These are phyloP conservation scores for Pisolithus albus DNA, from an alignment of 768 basidiomycete genomes.

Conservation along the genomic window DNA sequence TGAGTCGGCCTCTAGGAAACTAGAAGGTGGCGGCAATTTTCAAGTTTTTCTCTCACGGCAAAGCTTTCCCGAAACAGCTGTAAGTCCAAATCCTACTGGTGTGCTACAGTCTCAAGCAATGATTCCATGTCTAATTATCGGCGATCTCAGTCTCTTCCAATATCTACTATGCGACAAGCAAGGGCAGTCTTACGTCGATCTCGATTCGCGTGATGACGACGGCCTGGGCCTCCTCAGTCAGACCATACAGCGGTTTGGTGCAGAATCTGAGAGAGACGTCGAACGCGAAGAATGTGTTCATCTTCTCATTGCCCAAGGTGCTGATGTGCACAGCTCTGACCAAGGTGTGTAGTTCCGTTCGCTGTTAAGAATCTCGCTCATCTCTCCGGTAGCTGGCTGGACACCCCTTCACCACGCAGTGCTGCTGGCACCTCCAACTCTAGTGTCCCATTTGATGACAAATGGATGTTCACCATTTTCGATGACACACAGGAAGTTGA, in stretches of 20 bases:
- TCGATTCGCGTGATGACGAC: constrained; percentile 74
- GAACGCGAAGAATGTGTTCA: constrained; percentile 90
- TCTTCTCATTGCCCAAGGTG: constrained; percentile 71
- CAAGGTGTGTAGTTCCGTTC: constrained; percentile 41
- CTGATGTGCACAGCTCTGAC: constrained; percentile 54
- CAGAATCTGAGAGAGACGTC: constrained; percentile 74
- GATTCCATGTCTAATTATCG: too few relatives aligned
- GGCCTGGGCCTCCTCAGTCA: constrained; percentile 74
- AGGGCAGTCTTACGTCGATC: constrained; percentile 60
- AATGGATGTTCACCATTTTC: constrained; percentile 83
- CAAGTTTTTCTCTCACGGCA: too few relatives aligned
- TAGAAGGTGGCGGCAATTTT: too few relatives aligned
- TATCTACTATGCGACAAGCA: constrained; percentile 65
- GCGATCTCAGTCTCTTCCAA: constrained; percentile 64
- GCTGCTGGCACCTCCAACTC: constrained; percentile 79
- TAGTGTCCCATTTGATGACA: constrained; percentile 88
- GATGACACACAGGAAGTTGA: constrained; percentile 70
- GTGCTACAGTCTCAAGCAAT: too few relatives aligned
- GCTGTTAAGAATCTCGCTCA: constrained; percentile 1
- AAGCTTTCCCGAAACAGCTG: too few relatives aligned
- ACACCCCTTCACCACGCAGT: constrained; percentile 91
- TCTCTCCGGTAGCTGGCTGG: constrained; percentile 69
- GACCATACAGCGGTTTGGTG: constrained; percentile 75
- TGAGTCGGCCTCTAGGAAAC: too few relatives aligned
- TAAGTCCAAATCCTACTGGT: too few relatives aligned